phyloP scores from a whole-genome alignment of 306 rosid genomes.

The Sechiopsis laciniata region DNA sequence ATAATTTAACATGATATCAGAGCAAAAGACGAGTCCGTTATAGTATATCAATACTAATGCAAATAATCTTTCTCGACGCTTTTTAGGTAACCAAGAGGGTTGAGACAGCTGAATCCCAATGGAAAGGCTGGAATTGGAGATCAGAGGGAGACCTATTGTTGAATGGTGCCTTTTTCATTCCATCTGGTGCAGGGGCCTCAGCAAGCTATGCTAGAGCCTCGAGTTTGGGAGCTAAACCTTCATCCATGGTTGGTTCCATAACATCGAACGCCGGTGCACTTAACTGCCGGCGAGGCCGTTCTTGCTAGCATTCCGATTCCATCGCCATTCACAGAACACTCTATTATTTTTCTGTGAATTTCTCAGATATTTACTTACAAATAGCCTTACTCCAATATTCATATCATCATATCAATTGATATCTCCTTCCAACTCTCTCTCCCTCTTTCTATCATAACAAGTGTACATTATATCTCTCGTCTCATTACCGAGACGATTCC shows the following conservation, averaged over 20 bases:
- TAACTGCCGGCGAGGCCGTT: slow-evolving; percentile 64
- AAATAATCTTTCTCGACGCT: neutral
- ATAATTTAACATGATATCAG: neutral
- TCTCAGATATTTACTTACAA: slow-evolving; percentile 29
- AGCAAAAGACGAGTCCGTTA: neutral
- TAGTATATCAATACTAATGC: neutral
- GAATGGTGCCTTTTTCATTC: slow-evolving; percentile 90
- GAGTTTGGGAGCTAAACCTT: slow-evolving; percentile 95
- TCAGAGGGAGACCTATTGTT: slow-evolving; percentile 82
- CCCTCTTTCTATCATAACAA: slow-evolving; percentile 36
- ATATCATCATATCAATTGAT: slow-evolving; percentile 24
- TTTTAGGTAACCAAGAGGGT: slow-evolving; percentile 86
- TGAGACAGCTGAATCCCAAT: slow-evolving; percentile 51
- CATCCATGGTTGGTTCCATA: slow-evolving; percentile 83
- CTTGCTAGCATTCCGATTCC: slow-evolving; percentile 47
- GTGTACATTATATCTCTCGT: slow-evolving; percentile 76
- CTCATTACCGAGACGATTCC: slow-evolving; percentile 35
- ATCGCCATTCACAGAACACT: neutral
- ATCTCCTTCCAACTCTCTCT: slow-evolving; percentile 27
- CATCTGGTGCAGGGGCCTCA: slow-evolving; percentile 98
- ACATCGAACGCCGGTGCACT: slow-evolving; percentile 78
- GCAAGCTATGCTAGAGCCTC: slow-evolving; percentile 96
- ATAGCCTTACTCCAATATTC: slow-evolving; percentile 25
- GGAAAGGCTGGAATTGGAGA: slow-evolving; percentile 96
- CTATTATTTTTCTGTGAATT: slow-evolving; percentile 29